A percentile compares a stretch with the other conserved stretches of the same genome.
These are phyloP conservation scores for Tetracladium setigerum DNA, from an alignment of 495 filamentous ascomycete species.

Conservation along the genomic window DNA sequence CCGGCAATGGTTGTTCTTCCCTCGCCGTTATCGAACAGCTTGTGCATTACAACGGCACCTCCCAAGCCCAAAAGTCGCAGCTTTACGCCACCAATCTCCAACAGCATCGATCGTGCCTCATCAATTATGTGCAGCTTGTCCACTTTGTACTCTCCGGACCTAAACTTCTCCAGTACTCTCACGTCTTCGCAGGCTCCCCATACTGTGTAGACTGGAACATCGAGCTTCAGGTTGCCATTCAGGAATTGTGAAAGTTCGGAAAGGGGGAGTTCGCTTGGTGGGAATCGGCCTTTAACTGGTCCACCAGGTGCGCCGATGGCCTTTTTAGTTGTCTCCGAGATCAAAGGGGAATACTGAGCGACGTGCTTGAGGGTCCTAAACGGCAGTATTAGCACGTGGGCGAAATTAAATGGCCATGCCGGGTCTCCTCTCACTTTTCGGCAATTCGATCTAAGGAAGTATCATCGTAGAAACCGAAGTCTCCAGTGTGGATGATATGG, in stretches of 20 bases:
- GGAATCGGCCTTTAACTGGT: constrained; percentile 76
- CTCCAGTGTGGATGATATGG: constrained; percentile 96
- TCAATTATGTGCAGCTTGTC: constrained; percentile 97
- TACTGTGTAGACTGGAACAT: constrained; percentile 96
- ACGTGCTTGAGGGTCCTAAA: constrained; percentile 93
- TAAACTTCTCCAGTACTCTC: constrained; percentile 93
- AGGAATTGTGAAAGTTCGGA: constrained; percentile 93
- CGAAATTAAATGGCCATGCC: constrained; percentile 12
- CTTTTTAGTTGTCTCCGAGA: constrained; percentile 81
- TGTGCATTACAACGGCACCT: constrained; percentile 99
- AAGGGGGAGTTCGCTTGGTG: constrained; percentile 73
- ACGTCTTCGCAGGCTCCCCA: constrained; percentile 99
- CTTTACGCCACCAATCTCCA: constrained; percentile 94
- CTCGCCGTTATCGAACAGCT: constrained; percentile 98
- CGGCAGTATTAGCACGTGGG: constrained; percentile 22
- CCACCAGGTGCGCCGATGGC: constrained; percentile 55
- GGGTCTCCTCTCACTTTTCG: constrained; percentile 70
- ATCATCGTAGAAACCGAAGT: constrained; percentile 99
- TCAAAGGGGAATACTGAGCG: constrained; percentile 93
- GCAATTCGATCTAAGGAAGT: constrained; percentile 94
- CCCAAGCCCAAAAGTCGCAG: constrained; percentile 89
- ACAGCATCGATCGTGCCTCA: constrained; percentile 86
- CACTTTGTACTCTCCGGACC: constrained; percentile 96
- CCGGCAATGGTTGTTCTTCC: constrained; percentile 97
- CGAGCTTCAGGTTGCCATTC: constrained; percentile 76